These are phyloP conservation scores for Eragrostis tef DNA, from an alignment of 202 grass and related monocot genomes.

Conservation along the genomic window DNA sequence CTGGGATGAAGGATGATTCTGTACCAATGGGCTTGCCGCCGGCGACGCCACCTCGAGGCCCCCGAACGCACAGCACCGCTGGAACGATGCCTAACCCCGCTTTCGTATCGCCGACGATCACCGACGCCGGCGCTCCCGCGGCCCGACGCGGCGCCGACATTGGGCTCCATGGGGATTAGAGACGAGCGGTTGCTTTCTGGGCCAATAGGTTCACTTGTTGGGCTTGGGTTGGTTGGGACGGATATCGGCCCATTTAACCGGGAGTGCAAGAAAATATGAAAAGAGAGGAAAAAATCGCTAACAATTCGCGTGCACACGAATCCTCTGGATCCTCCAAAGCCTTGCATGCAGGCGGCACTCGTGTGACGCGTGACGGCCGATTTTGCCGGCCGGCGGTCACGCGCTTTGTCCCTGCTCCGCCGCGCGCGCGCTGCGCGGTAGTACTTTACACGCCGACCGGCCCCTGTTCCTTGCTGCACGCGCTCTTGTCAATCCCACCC, in stretches of 20 bases:
- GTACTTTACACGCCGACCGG: background rate
- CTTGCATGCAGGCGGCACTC: constrained; percentile 12
- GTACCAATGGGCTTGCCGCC: background rate
- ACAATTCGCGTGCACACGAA: background rate
- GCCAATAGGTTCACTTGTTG: background rate
- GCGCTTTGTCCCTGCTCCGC: constrained; percentile 25
- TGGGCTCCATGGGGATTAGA: background rate
- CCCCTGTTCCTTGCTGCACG: background rate
- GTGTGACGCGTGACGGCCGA: constrained; percentile 7
- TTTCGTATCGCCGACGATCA: background rate
- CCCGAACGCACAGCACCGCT: background rate
- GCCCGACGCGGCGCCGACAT: background rate
- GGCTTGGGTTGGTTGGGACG: background rate
- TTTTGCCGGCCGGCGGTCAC: constrained; percentile 19
- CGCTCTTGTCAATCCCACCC: background rate
- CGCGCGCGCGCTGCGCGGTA: background rate
- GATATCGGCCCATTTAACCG: too few relatives aligned
- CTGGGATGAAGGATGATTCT: background rate
- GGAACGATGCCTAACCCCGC: background rate
- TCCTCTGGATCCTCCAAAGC: background rate
- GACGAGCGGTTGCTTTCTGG: background rate
- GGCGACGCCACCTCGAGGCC: background rate
- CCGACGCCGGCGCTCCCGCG: background rate
- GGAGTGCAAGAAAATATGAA: too few relatives aligned
- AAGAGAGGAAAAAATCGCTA: too few relatives aligned